Evolutionary conservation across 192 early-diverging fungal genomes (phyloP), one percentile per base, ranked within the genome.

Genomic region (Coemansia sp.): DNA sequence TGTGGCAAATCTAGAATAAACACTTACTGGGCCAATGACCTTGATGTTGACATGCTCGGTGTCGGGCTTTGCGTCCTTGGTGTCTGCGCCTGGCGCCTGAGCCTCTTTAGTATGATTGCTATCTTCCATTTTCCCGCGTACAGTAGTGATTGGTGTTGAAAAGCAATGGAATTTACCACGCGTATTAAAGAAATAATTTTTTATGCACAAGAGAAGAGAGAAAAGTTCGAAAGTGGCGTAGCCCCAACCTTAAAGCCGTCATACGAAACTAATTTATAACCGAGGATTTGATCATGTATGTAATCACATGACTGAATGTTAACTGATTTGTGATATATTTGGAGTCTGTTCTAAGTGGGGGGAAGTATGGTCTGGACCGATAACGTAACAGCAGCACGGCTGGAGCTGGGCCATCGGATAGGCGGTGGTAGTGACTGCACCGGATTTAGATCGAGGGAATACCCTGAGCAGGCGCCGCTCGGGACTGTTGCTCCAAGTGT

Each of bases 11-110:
- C 13, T 33, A 31, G 31, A 60, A 60, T 36, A 27, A 40, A 34
- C 55, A 88, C 89, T 82, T 92, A 97, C 95, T 78, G 87, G 82
- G 70, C 92, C 92, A 62, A 94, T 89, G 8, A 97, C 96, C 71
- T 96, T 96, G 61, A 97, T 86, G 86, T 95, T 97, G 74, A 97
- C 94, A 76, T 97, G 96, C 73, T 95, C 91, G 57, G 86, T 79
- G 33, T 91, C 87, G 49, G 88, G 87, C 75, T 89, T 89, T 66
- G 82, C 76, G 54, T 87, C 87, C 62, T 75, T 81, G 40, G 77
- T 76, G 41, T 86, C 82, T 66, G 73, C 78, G 69, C 57, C 41
- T 6, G 31, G 60, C n/a, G 46, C 42, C 54, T 36, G 46, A 12
- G 51, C 27, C 44, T 41, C 34, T 7, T 55, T 67, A 22, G 15